These are phyloP conservation scores for Dendryphion nanum DNA, from an alignment of 2,329 filamentous ascomycete genomes.

Conservation along the genomic window DNA sequence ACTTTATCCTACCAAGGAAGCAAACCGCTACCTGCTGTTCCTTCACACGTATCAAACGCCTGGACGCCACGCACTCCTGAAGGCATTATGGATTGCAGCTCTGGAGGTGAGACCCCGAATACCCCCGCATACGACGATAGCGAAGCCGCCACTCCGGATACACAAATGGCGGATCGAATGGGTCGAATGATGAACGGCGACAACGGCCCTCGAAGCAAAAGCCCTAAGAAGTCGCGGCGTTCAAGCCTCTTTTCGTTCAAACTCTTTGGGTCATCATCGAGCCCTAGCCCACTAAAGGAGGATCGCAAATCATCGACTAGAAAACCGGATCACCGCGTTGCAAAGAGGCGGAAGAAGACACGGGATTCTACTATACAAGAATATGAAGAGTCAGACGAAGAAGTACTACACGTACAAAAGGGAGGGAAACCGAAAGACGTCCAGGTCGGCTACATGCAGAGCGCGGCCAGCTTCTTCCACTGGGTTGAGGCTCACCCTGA, in stretches of 20 bases:
- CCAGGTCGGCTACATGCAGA: conserved; percentile 18
- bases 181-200: conserved; percentile 22
- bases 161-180: conserved; percentile 29
- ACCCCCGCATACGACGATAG: conserved; percentile 44
- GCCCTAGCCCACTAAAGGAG: conserved; percentile 41
- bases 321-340: conserved; percentile 39
- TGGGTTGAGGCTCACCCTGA: conserved; percentile 65
- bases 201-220: conserved; percentile 16
- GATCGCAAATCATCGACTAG: conserved; percentile 27
- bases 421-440: conserved; percentile 5
- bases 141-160: conserved; percentile 44
- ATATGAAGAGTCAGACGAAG: conserved; percentile 26
- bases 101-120: conserved; percentile 50
- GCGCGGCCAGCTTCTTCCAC: conserved; percentile 53
- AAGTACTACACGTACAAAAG: neutral
- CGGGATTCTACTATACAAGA: conserved; percentile 12
- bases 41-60: conserved; percentile 31
- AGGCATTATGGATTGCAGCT: conserved; percentile 44
- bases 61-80: conserved; percentile 35
- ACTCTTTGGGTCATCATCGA: conserved; percentile 21
- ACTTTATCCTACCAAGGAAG: conserved; percentile 45
- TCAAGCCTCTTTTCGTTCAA: conserved; percentile 31
- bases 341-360: conserved; percentile 35
- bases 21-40: conserved; percentile 42
- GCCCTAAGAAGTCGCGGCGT: conserved; percentile 34